phyloP scores from a whole-genome alignment of 805 yeast genomes.

The Spencermartinsiella europaea region DNA sequence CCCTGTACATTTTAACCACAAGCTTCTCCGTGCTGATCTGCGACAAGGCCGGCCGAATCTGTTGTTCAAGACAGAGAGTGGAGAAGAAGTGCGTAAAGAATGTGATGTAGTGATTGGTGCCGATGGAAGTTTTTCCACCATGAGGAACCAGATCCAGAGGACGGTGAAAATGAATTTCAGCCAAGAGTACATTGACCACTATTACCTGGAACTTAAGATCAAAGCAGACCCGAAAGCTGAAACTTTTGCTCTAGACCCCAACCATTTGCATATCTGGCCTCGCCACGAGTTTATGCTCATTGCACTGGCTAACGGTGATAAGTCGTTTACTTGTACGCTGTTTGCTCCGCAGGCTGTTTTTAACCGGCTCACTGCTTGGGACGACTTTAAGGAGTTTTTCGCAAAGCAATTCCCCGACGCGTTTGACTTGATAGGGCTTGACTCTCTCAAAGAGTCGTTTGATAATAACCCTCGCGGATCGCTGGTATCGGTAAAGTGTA shows the following conservation, averaged over 20 bases:
- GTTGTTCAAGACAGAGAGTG: conserved; percentile 18
- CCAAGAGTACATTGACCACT: conserved; percentile 79
- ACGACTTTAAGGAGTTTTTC: conserved; percentile 52
- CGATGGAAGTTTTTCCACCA: conserved; percentile 79
- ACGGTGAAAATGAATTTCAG: conserved; percentile 59
- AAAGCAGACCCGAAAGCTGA: conserved; percentile 45
- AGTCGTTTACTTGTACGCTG: conserved; percentile 83
- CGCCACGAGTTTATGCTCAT: conserved; percentile 80
- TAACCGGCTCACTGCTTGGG: conserved; percentile 41
- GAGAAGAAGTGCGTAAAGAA: conserved; percentile 15
- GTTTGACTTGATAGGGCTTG: conserved; percentile 56
- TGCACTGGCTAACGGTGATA: conserved; percentile 80
- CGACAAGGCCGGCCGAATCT: conserved; percentile 19
- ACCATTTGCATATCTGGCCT: conserved; percentile 93
- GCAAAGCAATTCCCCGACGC: conserved; percentile 68
- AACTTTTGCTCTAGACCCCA: conserved; percentile 54
- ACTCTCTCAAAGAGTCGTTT: conserved; percentile 46
- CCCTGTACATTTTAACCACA: conserved; percentile 48
- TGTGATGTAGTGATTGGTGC: conserved; percentile 61
- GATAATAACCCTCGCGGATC: conserved; percentile 66
- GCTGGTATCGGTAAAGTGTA: conserved; percentile 65
- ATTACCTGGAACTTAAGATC: conserved; percentile 74
- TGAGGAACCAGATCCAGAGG: conserved; percentile 64
- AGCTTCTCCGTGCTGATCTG: conserved; percentile 43
- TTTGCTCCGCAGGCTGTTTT: conserved; percentile 75